Conservation (phyloP, 257 asterid species). For the Nicotiana attenuata region DNA sequence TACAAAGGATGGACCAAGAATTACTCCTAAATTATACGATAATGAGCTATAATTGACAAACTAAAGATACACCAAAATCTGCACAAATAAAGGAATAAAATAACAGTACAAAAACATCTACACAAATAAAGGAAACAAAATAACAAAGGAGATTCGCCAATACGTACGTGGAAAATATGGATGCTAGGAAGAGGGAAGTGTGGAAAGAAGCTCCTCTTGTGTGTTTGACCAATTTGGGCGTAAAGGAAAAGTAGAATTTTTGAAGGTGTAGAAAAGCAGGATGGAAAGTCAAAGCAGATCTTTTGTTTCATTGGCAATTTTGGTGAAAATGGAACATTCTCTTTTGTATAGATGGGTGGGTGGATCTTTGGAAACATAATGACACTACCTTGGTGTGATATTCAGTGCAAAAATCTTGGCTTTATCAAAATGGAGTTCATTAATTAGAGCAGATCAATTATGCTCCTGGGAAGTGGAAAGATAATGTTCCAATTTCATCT, state of each 20-base stretch:
- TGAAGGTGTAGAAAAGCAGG: background rate
- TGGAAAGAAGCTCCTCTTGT: background rate
- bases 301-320: background rate
- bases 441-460: background rate
- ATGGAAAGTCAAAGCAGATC: background rate
- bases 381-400: background rate
- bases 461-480: background rate
- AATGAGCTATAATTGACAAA: too few species aligned
- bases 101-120: too few species aligned
- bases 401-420: background rate
- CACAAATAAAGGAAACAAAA: too few species aligned
- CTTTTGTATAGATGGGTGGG: background rate
- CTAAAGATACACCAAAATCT: too few species aligned
- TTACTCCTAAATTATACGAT: too few species aligned
- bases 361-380: background rate
- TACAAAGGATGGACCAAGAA: too few species aligned
- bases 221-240: background rate
- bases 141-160: too few species aligned
- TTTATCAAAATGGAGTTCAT: background rate
- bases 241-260: background rate
- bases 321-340: background rate
- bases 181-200: background rate
- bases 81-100: too few species aligned
- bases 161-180: background rate
- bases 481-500: background rate